Conservation (phyloP, 2,329 filamentous ascomycete genomes). For the Epichloe coenophiala region DNA sequence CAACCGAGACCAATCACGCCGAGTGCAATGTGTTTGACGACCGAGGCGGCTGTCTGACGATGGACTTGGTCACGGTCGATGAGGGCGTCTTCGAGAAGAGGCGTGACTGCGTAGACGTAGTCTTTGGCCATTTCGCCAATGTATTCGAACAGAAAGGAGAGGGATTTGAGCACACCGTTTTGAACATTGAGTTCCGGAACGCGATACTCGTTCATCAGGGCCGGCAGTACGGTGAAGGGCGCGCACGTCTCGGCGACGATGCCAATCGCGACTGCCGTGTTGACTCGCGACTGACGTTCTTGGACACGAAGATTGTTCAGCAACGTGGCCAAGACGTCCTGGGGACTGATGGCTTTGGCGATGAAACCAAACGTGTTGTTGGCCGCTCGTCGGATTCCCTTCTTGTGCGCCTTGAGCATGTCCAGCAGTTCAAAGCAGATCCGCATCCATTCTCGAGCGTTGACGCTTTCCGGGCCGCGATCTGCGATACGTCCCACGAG, state of each 20-base stretch:
- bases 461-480: slow-evolving; percentile 89
- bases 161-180: slow-evolving; percentile 92
- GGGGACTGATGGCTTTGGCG: slow-evolving; percentile 94
- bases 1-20: slow-evolving; percentile 93
- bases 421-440: slow-evolving; percentile 98
- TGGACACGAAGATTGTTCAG: slow-evolving; percentile 95
- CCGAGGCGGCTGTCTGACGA: slow-evolving; percentile 86
- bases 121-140: slow-evolving; percentile 99
- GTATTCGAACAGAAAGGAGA: slow-evolving; percentile 97
- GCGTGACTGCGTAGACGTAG: slow-evolving; percentile 96
- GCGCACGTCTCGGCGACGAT: slow-evolving; percentile 98
- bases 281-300: slow-evolving; percentile 94
- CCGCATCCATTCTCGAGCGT: slow-evolving; percentile 97
- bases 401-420: slow-evolving; percentile 99
- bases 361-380: slow-evolving; percentile 99
- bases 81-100: slow-evolving; percentile 87
- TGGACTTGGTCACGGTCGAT: slow-evolving; percentile 98
- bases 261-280: slow-evolving; percentile 94
- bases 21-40: slow-evolving; percentile 94
- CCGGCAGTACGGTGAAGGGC: slow-evolving; percentile 95
- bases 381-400: slow-evolving; percentile 91
- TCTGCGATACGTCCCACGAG: slow-evolving; percentile 96
- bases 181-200: slow-evolving; percentile 98
- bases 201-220: slow-evolving; percentile 98
- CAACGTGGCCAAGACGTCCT: slow-evolving; percentile 89